Evolutionary conservation across 441 rosid species (phyloP).

Genomic region (Erysimum pusillum): DNA sequence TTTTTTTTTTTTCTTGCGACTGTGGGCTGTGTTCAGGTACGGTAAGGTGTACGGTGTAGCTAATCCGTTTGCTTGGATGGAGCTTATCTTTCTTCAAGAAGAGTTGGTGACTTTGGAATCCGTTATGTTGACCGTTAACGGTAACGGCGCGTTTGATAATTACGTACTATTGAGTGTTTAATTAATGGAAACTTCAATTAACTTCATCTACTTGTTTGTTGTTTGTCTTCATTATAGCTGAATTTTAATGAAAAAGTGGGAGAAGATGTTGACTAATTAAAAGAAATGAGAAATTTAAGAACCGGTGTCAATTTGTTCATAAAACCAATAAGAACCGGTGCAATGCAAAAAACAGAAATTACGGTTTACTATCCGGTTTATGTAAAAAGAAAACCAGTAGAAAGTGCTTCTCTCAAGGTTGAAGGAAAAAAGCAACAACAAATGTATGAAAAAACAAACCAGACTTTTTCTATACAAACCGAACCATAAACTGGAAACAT

Average conservation of each 20-base stretch:
- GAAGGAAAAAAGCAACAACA: not conserved
- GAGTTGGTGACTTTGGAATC: too few relatives aligned
- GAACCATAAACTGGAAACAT: constrained; percentile 5
- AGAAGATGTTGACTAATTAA: not conserved
- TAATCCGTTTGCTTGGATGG: constrained; percentile 66
- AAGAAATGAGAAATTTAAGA: not conserved
- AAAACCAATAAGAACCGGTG: not conserved
- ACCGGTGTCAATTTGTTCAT: too few relatives aligned
- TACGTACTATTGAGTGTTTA: not conserved
- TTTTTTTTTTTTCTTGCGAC: constrained; percentile 21
- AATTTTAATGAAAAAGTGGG: not conserved
- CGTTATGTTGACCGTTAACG: constrained; percentile 43
- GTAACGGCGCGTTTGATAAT: constrained; percentile 40
- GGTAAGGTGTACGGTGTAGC: constrained; percentile 51
- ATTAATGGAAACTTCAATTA: not conserved
- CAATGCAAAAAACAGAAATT: not conserved
- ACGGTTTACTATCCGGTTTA: not conserved
- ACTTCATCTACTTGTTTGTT: not conserved
- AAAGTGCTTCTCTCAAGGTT: not conserved
- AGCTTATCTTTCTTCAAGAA: too few relatives aligned
- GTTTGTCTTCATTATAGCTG: not conserved
- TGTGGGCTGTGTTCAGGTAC: constrained; percentile 48
- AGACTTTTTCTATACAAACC: constrained; percentile 27
- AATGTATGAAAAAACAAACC: constrained; percentile 13
- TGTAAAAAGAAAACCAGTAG: not conserved